Percentiles rank a stretch among this genome's conserved stretches.
Conservation (phyloP, 139 green algal genomes). For the Chlorella sp. region DNA sequence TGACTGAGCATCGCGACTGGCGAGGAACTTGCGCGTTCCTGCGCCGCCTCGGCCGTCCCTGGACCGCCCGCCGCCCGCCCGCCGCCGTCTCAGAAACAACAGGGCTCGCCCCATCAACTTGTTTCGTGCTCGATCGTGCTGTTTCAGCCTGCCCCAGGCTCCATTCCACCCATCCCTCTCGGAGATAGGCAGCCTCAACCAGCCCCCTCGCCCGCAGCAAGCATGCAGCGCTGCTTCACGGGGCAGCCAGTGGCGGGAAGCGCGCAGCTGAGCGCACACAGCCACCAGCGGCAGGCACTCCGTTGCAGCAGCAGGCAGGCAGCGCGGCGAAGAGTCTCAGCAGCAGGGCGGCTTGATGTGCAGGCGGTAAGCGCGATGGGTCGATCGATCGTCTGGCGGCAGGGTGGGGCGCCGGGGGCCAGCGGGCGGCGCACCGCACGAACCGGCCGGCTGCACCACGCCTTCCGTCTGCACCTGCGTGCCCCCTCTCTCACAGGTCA, state of each 20-base stretch:
- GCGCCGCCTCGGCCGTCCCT: too few relatives aligned
- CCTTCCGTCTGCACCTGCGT: neutral
- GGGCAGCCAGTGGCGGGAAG: conserved; percentile 6
- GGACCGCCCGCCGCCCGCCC: too few relatives aligned
- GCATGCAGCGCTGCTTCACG: neutral
- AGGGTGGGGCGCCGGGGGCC: neutral
- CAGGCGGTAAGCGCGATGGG: conserved; percentile 34
- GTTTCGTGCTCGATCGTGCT: too few relatives aligned
- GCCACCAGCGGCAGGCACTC: neutral
- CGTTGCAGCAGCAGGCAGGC: conserved; percentile 12
- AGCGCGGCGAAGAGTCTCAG: neutral
- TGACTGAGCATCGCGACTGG: too few relatives aligned
- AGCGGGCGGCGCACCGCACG: neutral
- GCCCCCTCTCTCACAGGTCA: conserved; percentile 52
- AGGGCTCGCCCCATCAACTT: too few relatives aligned
- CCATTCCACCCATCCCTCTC: too few relatives aligned
- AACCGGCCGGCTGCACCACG: too few relatives aligned
- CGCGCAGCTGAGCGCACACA: neutral
- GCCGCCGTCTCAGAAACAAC: too few relatives aligned
- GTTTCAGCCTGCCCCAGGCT: too few relatives aligned
- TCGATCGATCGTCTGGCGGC: too few relatives aligned
- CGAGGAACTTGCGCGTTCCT: too few relatives aligned
- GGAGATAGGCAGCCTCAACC: too few relatives aligned
- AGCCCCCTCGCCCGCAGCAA: neutral
- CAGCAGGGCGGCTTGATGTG: conserved; percentile 41